phyloP scores from a whole-genome alignment of 805 yeast genomes.

The Teunomyces funiuensis region DNA sequence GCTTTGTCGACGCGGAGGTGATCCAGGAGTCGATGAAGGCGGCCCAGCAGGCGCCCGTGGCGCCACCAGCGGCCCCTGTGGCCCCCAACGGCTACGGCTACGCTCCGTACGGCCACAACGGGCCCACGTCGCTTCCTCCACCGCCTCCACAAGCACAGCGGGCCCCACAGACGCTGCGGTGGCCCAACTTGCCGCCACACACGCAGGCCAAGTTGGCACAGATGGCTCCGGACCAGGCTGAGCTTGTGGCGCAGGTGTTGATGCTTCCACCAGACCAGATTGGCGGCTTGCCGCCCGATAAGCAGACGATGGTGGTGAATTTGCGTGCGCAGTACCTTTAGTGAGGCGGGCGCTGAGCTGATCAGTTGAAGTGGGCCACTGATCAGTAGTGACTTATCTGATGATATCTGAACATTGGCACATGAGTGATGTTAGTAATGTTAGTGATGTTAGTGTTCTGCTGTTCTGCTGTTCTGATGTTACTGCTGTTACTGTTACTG shows the following conservation, averaged over 20 bases:
- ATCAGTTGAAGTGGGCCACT: too few relatives aligned
- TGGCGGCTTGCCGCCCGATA: conserved; percentile 48
- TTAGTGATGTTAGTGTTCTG: too few relatives aligned
- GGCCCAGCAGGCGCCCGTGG: conserved; percentile 15
- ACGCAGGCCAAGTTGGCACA: conserved; percentile 51
- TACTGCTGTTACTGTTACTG: too few relatives aligned
- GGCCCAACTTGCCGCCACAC: conserved; percentile 49
- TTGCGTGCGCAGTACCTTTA: conserved; percentile 53
- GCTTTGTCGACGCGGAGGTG: conserved; percentile 67
- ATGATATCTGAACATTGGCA: too few relatives aligned
- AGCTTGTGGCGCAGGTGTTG: conserved; percentile 53
- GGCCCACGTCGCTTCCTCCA: conserved; percentile 1
- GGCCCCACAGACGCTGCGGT: conserved; percentile 20
- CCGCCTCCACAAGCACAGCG: too few relatives aligned
- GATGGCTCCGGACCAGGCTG: conserved; percentile 59
- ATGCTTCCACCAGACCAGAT: conserved; percentile 51
- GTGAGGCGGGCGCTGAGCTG: too few relatives aligned
- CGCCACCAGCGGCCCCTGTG: conserved; percentile 7
- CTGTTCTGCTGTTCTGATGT: too few relatives aligned
- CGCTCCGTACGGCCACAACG: background rate
- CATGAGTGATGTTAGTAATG: too few relatives aligned
- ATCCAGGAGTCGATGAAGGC: conserved; percentile 54
- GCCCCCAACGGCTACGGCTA: conserved; percentile 1
- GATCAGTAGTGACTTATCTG: too few relatives aligned
- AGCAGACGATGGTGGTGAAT: conserved; percentile 54